Base-by-base conservation (phyloP, 306 rosid genomes). In the Heteromeles arbutifolia region DNA sequence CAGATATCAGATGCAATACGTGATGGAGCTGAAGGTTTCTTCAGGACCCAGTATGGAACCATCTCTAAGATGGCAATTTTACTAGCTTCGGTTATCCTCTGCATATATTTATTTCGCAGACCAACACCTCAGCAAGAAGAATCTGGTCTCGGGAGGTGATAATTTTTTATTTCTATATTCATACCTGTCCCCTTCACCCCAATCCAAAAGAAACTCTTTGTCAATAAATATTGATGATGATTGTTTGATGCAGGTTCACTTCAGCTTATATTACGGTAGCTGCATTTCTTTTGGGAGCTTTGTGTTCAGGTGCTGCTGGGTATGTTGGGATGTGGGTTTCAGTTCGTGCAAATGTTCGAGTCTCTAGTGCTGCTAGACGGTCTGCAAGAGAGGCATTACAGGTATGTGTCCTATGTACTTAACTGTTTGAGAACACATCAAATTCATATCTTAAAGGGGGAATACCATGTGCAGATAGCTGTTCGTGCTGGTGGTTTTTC, bases 261-360 rank as follows among this genome's bases (percentile, higher is more conserved):
- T 78, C 97, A 28, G 99, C 99, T 15, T 95, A 45, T 85, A 92
- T 95, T 84, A 95, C 99, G 26, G 99, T 95, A 65, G 97, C 90
- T 80, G 77, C 99, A 32, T 95, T 95, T 90, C 97, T 95, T 80
- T 81, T 95, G 84, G 99, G 97, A 75, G 97, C 99, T 74, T 67
- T 95, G 78, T 95, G 99, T 75, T 95, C 99, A 26, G 99, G 97
- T 82, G 54, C 86, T 85, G 97, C 99, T 21, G 99, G 99, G 83
- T 95, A 95, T 84, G 97, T 90, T 54, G 99, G 99, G 64, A 95
- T 95, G 97, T 95, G 99, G 99, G 99, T 95, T 50, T 95, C 99
- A 50, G 99, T 95, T 82, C 97, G 99, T 82, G 99, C 99, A 70
- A 95, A 95, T 84, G 99, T 95, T 70, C 84, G 99, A 80, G 99